Evolutionary conservation across 495 filamentous ascomycete species (phyloP), one percentile per base, ranked within the genome.

Genomic region (Cercophora newfieldiana): DNA sequence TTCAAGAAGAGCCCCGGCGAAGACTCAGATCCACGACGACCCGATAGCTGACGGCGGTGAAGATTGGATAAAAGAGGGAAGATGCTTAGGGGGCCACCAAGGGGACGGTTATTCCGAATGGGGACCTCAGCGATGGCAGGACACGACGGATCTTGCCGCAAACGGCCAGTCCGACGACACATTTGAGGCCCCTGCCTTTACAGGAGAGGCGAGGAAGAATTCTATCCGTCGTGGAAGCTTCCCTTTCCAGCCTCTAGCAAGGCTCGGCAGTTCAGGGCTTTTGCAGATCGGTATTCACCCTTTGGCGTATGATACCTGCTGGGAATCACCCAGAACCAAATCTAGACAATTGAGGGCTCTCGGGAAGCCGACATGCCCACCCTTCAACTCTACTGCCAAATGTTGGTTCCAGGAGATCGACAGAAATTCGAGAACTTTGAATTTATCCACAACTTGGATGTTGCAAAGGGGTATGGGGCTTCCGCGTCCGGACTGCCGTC

Each of bases 1-100:
- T 89, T 95, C 70, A 82, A 74, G 28, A 73, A 71, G 19, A 59
- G 74, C 28, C 47, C 49, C 30, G 37, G 61, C 56, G 30, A 64
- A 26, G 59, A 66, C 19, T 33, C 60, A 25, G 21, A 25, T 29
- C 55, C 7, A 12, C 51, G 59, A 22, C 50, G 54, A n/a, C 64
- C 69, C 24, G 66, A 64, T 24, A 70, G 72, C 62, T 72, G 64
- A 74, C 24, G 12, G 22, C 19, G 6, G 24, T 2, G 16, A 7
- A 53, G 50, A 12, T 53, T 7, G 19, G 50, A 26, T 7, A n/a
- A 19, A 53, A n/a, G 24, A 5, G 4, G 26, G 12, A 6, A 14
- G 12, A 44, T 14, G 37, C 37, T 44, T 44, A 16, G 18, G 12
- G 12, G 37, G 37, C 10, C 10, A 44, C 18, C 37, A 44, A 44